Evolutionary conservation across 2,329 filamentous ascomycete genomes (phyloP), one percentile per base, ranked within the genome.

Genomic region (Emergomyces pasteurianus): DNA sequence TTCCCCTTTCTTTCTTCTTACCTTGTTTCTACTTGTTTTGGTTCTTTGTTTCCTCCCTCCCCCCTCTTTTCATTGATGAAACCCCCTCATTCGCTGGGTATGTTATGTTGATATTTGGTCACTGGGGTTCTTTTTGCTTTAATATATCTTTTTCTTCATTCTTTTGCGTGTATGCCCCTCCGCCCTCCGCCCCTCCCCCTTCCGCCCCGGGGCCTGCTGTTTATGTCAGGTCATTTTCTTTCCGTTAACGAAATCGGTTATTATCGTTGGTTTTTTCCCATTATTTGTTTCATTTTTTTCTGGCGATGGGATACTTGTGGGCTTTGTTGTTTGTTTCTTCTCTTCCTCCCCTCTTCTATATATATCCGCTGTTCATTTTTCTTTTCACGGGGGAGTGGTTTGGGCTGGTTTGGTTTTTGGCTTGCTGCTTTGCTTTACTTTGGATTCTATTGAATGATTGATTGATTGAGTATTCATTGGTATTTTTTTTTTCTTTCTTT

Each of bases 341-440:
- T 71, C 67, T 57, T 63, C 65, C 63, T 70, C 67, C 31, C 72
- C 69, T 46, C 21, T 34, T 36, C 26, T 50, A 53, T 23, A 21
- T 46, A 46, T 60, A 38, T 40, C 36, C 34, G 16, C 31, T 46
- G n/a, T 55, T 28, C 61, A 18, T 52, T 56, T 59, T 54, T n/a
- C 36, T 57, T 60, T 59, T 31, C 49, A 34, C 34, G 31, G 52
- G 49, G 52, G 52, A 54, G 52, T 54, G 52, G 23, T 16, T 50
- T 42, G 42, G 42, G n/a, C 40, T 46, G 23, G 28, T 59, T 28
- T 56, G 28, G 18, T 38, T 31, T 40, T 42, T 54, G 2, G n/a
- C 18, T n/a, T 21, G n/a, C 14, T 5, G 5, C 23, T 54, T 36
- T 7, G 9, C 0, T 31, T 50, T 3, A n/a, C 21, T 36, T n/a